Base-by-base conservation (phyloP, 1,284 basidiomycete species). In the Apiotrichum montevideense region DNA sequence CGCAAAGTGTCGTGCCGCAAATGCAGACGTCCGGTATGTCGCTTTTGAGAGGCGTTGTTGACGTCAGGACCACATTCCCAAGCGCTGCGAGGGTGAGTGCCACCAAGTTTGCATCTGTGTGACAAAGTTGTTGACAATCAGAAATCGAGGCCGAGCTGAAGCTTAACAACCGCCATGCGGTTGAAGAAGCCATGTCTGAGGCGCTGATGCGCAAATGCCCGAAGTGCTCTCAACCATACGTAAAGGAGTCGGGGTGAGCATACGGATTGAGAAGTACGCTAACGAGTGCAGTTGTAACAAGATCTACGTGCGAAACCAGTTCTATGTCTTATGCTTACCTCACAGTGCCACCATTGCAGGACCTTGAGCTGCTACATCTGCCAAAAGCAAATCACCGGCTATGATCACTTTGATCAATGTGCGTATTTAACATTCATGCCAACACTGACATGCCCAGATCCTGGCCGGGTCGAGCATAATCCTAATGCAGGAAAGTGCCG, bases 121-220 rank as follows among this genome's bases (percentile, higher is more conserved):
- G 13, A 39, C 8, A 39, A 13, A 7, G 7, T 13, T 39, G 37
- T 13, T 39, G 37, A 39, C 13, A 13, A 4, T 6, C 45, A 39
- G 72, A 90, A 73, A 78, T 82, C 58, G 85, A 86, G 58, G 80
- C 84, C 6, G 88, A 91, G 68, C 83, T 81, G 58, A 82, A 83
- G 55, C 73, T 91, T 7, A 82, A 88, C 72, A 85, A 81, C 9
- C 81, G 84, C 50, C 90, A 93, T 76, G 71, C 80, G 0, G 80
- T 94, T 40, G 90, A 93, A 68, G 90, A 94, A 71, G 90, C 90
- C 4, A 92, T 94, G 90, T 88, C 88, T 39, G 80, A 81, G 50
- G 90, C 90, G 2, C 78, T 92, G 35, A 87, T 90, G 82, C 82
- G 90, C 41, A 86, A 85, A 61, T 94, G 90, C 73, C 90, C 90